These are phyloP conservation scores for Mayamaea pseudoterrestris DNA, from an alignment of 108 stramenopile species.

Conservation along the genomic window DNA sequence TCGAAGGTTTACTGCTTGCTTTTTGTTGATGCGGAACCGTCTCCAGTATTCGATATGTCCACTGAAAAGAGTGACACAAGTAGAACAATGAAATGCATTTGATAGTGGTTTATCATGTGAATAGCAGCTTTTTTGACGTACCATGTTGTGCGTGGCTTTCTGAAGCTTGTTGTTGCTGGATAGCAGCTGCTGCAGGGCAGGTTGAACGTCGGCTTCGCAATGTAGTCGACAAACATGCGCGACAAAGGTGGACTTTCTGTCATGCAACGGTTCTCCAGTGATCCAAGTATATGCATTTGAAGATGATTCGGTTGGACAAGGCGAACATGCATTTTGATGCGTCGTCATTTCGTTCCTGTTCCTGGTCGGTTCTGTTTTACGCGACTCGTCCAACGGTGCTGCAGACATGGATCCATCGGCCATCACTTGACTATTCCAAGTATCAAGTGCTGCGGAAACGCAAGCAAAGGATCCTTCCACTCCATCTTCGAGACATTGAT, in stretches of 20 bases:
- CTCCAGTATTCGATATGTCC: slow-evolving; percentile 1
- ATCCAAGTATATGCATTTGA: slow-evolving; percentile 8
- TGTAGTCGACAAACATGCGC: slow-evolving; percentile 22
- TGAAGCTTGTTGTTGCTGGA: slow-evolving; percentile 15
- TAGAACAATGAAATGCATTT: no score
- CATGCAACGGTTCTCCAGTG: slow-evolving; percentile 18
- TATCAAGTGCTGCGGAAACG: slow-evolving; percentile 17
- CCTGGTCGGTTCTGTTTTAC: neutral
- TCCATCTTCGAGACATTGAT: slow-evolving; percentile 9
- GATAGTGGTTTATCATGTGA: no score
- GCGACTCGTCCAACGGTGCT: neutral
- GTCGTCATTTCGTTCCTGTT: neutral
- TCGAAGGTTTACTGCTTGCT: neutral
- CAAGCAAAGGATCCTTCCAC: slow-evolving; percentile 21
- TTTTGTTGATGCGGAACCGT: neutral
- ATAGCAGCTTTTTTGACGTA: no score
- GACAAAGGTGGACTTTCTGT: slow-evolving; percentile 21
- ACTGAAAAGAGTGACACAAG: no score
- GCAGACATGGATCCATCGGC: neutral
- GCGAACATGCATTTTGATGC: neutral
- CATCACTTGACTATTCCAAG: slow-evolving; percentile 12
- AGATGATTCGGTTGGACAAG: neutral
- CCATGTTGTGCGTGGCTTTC: slow-evolving; percentile 20
- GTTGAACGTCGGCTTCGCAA: slow-evolving; percentile 10
- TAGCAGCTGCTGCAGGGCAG: slow-evolving; percentile 17